Percentiles rank a stretch among this genome's conserved stretches.
These are phyloP conservation scores for Hypoxylon sp. DNA, from an alignment of 2,329 filamentous ascomycete species.

Conservation along the genomic window DNA sequence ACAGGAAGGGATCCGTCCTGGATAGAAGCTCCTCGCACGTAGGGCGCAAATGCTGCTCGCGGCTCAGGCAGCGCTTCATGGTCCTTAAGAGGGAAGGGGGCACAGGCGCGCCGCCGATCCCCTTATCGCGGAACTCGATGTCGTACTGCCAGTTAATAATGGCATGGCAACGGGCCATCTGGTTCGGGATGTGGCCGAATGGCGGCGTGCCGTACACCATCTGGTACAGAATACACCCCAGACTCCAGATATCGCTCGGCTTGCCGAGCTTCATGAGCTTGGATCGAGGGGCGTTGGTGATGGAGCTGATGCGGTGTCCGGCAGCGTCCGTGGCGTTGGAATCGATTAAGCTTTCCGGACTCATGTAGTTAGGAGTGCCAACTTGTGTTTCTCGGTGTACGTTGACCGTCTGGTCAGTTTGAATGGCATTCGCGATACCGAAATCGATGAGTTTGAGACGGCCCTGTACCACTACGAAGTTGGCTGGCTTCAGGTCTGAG, in stretches of 20 bases:
- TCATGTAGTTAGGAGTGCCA: slow-evolving; percentile 99
- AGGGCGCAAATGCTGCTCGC: slow-evolving; percentile 72
- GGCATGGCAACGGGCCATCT: slow-evolving; percentile 86
- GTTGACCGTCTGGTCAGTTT: slow-evolving; percentile 95
- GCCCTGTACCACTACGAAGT: slow-evolving; percentile 93
- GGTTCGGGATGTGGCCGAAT: slow-evolving; percentile 91
- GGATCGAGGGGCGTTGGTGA: slow-evolving; percentile 57
- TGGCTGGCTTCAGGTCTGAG: slow-evolving; percentile 95
- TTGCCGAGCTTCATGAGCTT: slow-evolving; percentile 97
- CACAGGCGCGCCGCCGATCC: slow-evolving; percentile 74
- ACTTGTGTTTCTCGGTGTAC: slow-evolving; percentile 96
- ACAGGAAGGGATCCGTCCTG: slow-evolving; percentile 72
- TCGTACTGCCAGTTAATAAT: slow-evolving; percentile 83
- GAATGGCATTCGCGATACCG: slow-evolving; percentile 97
- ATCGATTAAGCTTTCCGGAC: slow-evolving; percentile 92
- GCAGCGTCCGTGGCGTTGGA: slow-evolving; percentile 70
- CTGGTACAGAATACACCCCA: slow-evolving; percentile 97
- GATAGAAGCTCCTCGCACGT: slow-evolving; percentile 73
- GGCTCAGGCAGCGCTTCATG: slow-evolving; percentile 72
- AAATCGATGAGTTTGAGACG: slow-evolving; percentile 97
- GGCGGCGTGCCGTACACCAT: slow-evolving; percentile 98
- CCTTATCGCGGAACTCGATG: slow-evolving; percentile 79
- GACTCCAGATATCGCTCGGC: slow-evolving; percentile 93
- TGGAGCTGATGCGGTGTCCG: slow-evolving; percentile 53
- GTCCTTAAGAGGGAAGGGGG: slow-evolving; percentile 71